Conservation (phyloP, 441 rosid genomes). For the Populus hybrid region DNA sequence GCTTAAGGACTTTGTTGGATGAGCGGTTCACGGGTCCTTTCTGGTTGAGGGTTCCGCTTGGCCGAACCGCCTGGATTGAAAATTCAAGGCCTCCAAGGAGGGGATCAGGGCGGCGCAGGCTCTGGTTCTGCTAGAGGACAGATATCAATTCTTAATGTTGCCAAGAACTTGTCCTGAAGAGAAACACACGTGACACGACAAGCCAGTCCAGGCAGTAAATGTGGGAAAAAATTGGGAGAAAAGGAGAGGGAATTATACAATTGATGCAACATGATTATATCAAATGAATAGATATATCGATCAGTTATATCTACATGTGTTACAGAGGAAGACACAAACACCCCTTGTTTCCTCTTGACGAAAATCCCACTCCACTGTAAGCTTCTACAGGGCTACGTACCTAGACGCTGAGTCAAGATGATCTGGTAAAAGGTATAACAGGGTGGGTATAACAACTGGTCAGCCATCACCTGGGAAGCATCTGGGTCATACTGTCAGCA, state of each 20-base stretch:
- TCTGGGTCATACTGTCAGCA: slow-evolving; percentile 35
- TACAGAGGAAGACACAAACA: neutral
- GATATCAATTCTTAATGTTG: neutral
- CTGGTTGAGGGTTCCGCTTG: too few species aligned
- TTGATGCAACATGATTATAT: neutral
- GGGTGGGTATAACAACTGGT: neutral
- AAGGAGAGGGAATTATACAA: neutral
- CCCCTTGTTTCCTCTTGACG: neutral
- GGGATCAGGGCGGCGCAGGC: too few species aligned
- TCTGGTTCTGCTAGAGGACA: neutral
- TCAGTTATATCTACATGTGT: neutral
- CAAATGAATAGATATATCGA: neutral
- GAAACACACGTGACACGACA: neutral
- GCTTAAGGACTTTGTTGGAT: too few species aligned
- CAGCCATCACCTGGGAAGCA: slow-evolving; percentile 62
- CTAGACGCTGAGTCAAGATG: neutral
- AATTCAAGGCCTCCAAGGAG: too few species aligned
- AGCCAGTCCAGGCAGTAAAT: neutral
- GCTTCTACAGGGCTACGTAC: slow-evolving; percentile 1
- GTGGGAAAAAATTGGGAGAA: neutral
- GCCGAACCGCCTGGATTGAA: too few species aligned
- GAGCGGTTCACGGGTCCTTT: too few species aligned
- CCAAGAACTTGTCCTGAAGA: neutral
- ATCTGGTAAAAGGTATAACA: neutral
- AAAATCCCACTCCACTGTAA: too few species aligned